Evolutionary conservation across 331 rosid genomes (phyloP).

Genomic region (Erythrophleum ivorense): DNA sequence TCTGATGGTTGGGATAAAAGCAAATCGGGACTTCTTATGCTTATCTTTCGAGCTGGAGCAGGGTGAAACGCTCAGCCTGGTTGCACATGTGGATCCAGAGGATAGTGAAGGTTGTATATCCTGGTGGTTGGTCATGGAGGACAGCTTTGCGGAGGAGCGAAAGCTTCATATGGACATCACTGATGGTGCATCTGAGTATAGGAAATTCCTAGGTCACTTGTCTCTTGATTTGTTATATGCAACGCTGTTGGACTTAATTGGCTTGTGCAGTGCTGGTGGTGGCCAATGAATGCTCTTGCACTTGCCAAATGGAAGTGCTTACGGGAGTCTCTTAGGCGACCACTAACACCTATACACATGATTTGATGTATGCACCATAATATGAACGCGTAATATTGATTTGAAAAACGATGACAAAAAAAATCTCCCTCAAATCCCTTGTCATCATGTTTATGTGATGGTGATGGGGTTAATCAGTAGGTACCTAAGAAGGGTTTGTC

Average conservation of each 20-base stretch:
- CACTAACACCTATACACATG: neutral
- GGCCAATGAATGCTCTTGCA: slow-evolving; percentile 43
- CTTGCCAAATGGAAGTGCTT: neutral
- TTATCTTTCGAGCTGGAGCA: slow-evolving; percentile 85
- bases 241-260: slow-evolving; percentile 81
- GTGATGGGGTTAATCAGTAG: neutral
- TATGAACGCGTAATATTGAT: neutral
- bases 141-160: slow-evolving; percentile 67
- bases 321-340: neutral
- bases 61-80: slow-evolving; percentile 75
- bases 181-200: slow-evolving; percentile 68
- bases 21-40: slow-evolving; percentile 71
- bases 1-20: slow-evolving; percentile 80
- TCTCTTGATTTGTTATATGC: slow-evolving; percentile 79
- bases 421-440: neutral
- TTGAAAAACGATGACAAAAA: neutral
- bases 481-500: neutral
- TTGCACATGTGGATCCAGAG: slow-evolving; percentile 86
- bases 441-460: neutral
- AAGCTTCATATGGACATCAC: slow-evolving; percentile 60
- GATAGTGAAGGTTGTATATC: slow-evolving; percentile 81
- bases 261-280: slow-evolving; percentile 71
- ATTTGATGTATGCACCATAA: neutral
- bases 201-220: slow-evolving; percentile 76
- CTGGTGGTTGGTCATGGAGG: slow-evolving; percentile 91